These are phyloP conservation scores for Huntiella bhutanensis DNA, from an alignment of 2,329 filamentous ascomycete species.

Conservation along the genomic window DNA sequence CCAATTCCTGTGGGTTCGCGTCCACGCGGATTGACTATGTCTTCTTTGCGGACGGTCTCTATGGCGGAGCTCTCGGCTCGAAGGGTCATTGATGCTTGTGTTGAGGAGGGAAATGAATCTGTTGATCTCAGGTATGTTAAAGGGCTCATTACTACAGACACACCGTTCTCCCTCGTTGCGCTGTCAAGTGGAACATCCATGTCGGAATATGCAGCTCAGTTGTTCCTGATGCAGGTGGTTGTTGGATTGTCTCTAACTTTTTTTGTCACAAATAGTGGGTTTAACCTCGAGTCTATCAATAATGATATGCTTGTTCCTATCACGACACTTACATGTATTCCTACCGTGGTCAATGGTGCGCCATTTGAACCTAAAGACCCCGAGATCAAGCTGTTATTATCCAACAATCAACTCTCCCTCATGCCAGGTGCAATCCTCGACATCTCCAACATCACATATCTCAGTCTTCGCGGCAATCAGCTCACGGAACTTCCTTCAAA, in stretches of 20 bases:
- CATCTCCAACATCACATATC: slow-evolving; percentile 40
- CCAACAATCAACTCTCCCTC: slow-evolving; percentile 34
- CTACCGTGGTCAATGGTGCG: slow-evolving; percentile 34
- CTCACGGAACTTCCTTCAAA: slow-evolving; percentile 41
- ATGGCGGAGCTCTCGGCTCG: slow-evolving; percentile 26
- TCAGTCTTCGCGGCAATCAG: slow-evolving; percentile 46
- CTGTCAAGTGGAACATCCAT: neutral
- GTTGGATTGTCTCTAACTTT: slow-evolving; percentile 8
- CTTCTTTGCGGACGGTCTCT: slow-evolving; percentile 15
- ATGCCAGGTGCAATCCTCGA: slow-evolving; percentile 44
- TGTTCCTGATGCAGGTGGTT: neutral
- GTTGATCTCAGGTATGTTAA: slow-evolving; percentile 41
- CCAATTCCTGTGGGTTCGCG: neutral
- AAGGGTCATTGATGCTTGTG: slow-evolving; percentile 28
- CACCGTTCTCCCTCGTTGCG: neutral
- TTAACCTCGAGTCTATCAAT: slow-evolving; percentile 33
- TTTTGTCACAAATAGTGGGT: slow-evolving; percentile 16
- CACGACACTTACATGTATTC: slow-evolving; percentile 33
- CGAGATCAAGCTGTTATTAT: slow-evolving; percentile 40
- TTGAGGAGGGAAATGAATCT: slow-evolving; percentile 38
- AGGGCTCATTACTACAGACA: neutral
- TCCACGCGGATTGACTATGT: slow-evolving; percentile 2
- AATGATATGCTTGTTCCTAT: slow-evolving; percentile 39
- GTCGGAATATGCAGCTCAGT: neutral
- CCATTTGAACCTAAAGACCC: slow-evolving; percentile 41